Conservation (phyloP, 2,329 filamentous ascomycete species). For the Epichloe gansuensis region DNA sequence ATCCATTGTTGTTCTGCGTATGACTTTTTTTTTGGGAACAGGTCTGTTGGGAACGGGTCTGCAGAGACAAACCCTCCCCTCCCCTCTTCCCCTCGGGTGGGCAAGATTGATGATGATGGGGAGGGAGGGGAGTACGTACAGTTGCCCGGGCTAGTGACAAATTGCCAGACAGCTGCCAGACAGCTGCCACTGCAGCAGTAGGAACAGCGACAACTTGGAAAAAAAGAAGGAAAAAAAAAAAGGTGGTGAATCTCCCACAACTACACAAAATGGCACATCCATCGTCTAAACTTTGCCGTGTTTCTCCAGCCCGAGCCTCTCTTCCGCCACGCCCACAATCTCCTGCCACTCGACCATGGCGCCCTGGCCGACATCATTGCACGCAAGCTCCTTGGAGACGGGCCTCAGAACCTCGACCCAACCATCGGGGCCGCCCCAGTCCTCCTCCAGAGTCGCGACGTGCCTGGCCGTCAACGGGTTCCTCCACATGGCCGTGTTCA, state of each 20-base stretch:
- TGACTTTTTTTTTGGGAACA: no score
- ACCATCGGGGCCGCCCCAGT: conserved; percentile 49
- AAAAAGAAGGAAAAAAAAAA: not conserved
- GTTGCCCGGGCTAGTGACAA: not conserved
- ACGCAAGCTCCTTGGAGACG: conserved; percentile 66
- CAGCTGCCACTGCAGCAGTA: not conserved
- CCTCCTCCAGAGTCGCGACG: conserved; percentile 53
- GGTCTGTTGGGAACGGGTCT: no score
- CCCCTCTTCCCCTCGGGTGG: no score
- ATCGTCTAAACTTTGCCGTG: not conserved
- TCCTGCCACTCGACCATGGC: conserved; percentile 73
- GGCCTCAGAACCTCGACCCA: conserved; percentile 58
- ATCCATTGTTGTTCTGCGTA: no score
- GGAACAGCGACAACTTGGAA: no score
- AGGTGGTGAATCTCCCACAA: not conserved
- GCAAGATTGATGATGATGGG: no score
- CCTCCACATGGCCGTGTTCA: conserved; percentile 86
- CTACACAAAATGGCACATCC: not conserved
- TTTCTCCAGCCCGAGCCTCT: conserved; percentile 25
- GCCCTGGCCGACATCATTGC: conserved; percentile 70
- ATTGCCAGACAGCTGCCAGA: not conserved
- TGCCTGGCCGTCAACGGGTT: conserved; percentile 72
- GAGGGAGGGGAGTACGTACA: not conserved
- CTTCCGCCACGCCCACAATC: conserved; percentile 55
- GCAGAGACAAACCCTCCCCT: no score